Conservation (phyloP, 495 filamentous ascomycete species). For the Aspergillus haitiensis region DNA sequence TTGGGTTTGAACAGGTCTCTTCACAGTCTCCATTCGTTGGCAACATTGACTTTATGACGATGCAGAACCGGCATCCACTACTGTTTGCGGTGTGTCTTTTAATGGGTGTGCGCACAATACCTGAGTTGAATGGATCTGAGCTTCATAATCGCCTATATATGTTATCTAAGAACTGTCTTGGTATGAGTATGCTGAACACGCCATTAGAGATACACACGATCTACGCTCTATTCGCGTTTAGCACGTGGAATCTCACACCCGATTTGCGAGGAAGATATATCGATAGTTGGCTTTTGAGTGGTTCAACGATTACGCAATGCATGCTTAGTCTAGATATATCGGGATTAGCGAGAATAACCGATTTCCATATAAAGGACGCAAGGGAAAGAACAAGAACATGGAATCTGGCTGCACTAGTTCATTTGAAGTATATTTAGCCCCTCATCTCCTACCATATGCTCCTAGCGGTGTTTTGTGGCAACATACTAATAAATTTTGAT, state of each 20-base stretch:
- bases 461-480: no score
- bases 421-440: background rate
- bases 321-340: background rate
- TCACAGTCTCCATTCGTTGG: background rate
- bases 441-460: background rate
- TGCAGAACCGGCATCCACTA: background rate
- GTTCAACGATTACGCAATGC: slow-evolving; percentile 1
- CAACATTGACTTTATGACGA: background rate
- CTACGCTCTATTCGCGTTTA: background rate
- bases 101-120: slow-evolving; percentile 2
- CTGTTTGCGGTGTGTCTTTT: slow-evolving; percentile 4
- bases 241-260: background rate
- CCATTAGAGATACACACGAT: background rate
- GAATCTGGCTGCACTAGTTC: slow-evolving; percentile 1
- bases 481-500: background rate
- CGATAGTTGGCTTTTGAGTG: slow-evolving; percentile 8
- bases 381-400: slow-evolving; percentile 2
- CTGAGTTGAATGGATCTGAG: slow-evolving; percentile 2
- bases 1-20: slow-evolving; percentile 1
- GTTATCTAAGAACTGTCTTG: slow-evolving; percentile 1
- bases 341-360: background rate
- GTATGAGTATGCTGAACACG: slow-evolving; percentile 3
- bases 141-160: background rate
- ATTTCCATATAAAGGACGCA: background rate
- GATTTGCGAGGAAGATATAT: background rate